These are phyloP conservation scores for Sporothrix inflata DNA, from an alignment of 2,329 filamentous ascomycete species.

Conservation along the genomic window DNA sequence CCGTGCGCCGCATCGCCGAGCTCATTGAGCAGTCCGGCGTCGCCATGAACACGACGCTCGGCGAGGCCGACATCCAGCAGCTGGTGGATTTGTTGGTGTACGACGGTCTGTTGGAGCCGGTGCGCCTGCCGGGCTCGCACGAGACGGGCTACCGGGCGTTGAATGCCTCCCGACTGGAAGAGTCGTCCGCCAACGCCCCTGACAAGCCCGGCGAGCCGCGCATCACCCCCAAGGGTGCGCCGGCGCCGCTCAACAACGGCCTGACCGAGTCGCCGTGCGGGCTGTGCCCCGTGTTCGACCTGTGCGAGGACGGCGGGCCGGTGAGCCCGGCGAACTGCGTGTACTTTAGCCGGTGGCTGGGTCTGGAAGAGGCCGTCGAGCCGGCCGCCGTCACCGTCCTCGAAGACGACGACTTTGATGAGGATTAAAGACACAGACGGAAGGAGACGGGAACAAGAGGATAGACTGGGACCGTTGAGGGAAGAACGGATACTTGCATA, in stretches of 20 bases:
- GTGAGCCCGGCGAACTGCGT: constrained; percentile 89
- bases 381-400: constrained; percentile 27
- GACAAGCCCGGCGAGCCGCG: constrained; percentile 33
- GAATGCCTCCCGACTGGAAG: constrained; percentile 51
- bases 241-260: constrained; percentile 62
- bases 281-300: constrained; percentile 86
- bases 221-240: constrained; percentile 40
- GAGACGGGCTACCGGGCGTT: constrained; percentile 56
- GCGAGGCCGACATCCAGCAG: constrained; percentile 78
- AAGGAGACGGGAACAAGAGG: background rate
- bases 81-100: constrained; percentile 86
- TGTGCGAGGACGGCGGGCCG: constrained; percentile 88
- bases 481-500: constrained; percentile 24
- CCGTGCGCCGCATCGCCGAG: constrained; percentile 74
- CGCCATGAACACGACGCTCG: constrained; percentile 71
- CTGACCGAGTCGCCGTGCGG: constrained; percentile 90
- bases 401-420: constrained; percentile 21
- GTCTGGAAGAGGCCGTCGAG: constrained; percentile 46
- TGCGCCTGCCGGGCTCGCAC: constrained; percentile 53
- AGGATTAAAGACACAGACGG: background rate
- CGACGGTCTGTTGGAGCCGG: constrained; percentile 76
- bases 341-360: constrained; percentile 87
- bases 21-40: constrained; percentile 71
- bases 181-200: constrained; percentile 32
- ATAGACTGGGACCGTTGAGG: too few relatives aligned